A percentile compares a stretch with the other conserved stretches of the same genome.
Conservation (phyloP, 768 basidiomycete genomes). For the Neoboletus brunneissimus region DNA sequence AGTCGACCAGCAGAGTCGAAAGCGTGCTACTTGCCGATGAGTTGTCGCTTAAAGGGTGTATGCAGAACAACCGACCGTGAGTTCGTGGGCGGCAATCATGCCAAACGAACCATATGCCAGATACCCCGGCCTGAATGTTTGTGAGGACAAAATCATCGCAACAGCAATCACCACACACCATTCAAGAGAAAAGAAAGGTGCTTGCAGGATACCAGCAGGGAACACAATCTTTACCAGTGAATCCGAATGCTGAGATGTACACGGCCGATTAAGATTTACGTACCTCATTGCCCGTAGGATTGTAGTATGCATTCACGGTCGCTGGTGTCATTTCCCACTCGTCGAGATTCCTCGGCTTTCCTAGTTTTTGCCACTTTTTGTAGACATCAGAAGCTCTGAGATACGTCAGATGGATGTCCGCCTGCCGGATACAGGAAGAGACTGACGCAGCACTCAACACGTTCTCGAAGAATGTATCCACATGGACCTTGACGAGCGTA, state of each 20-base stretch:
- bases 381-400: slow-evolving; percentile 55
- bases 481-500: slow-evolving; percentile 56
- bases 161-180: slow-evolving; percentile 47
- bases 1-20: slow-evolving; percentile 88
- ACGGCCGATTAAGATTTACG: neutral
- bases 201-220: slow-evolving; percentile 92
- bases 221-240: slow-evolving; percentile 71
- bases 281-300: slow-evolving; percentile 85
- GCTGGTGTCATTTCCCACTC: slow-evolving; percentile 89
- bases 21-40: slow-evolving; percentile 55
- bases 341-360: slow-evolving; percentile 62
- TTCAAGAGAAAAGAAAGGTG: slow-evolving; percentile 82
- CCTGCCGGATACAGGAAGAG: neutral
- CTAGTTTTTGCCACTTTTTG: slow-evolving; percentile 75
- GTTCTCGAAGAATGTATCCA: slow-evolving; percentile 80
- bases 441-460: slow-evolving; percentile 61
- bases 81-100: slow-evolving; percentile 87
- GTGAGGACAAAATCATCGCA: slow-evolving; percentile 6
- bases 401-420: slow-evolving; percentile 9
- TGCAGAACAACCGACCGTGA: slow-evolving; percentile 55
- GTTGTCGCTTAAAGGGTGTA: neutral
- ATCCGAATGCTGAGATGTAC: neutral
- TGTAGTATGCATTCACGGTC: slow-evolving; percentile 86
- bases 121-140: slow-evolving; percentile 72
- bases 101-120: slow-evolving; percentile 92